Evolutionary conservation across 257 asterid genomes (phyloP), one percentile per base, ranked within the genome.

Genomic region (Nicotiana attenuata): DNA sequence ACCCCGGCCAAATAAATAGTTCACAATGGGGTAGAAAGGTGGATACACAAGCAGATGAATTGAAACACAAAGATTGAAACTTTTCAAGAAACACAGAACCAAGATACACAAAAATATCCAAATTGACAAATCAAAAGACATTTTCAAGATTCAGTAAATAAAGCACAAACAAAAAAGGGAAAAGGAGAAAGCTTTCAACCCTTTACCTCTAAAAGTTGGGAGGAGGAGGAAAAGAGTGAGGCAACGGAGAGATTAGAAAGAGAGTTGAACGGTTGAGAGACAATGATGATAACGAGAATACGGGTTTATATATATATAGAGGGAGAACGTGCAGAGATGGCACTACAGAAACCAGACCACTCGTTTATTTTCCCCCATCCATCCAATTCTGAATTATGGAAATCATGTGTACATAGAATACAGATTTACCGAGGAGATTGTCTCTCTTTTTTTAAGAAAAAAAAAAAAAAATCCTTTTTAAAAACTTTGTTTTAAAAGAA

Each of bases 181-280:
- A 55, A 15, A 13, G 55, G 78, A n/a, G 2, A n/a, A n/a, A 50
- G 41, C 7, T 20, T 64, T 35, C 15, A 47, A 24, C 26, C 81
- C 59, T 38, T 80, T 77, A 61, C 84, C 85, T 76, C 53, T 53
- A 26, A 75, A 61, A 79, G 52, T 55, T 65, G 19, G 82, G 4
- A 24, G 81, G 14, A 22, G 24, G 29, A 31, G 7, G 5, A 63
- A 52, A 67, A 24, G 56, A 38, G 15, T 7, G 73, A 56, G 35
- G 73, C 41, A 55, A 22, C 20, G 59, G 53, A 60, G 38, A 41
- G 26, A 77, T 31, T 66, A 35, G 77, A 31, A 61, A 57, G 81
- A 31, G 71, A 77, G 55, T 61, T 81, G 84, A 69, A 83, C 20
- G 87, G 82, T 47, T 81, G 83, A 73, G 77, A 83, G 65, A 31